Evolutionary conservation across 371 early-diverging fungal species (phyloP), one percentile per base, ranked within the genome.

Genomic region (Circinella minor): DNA sequence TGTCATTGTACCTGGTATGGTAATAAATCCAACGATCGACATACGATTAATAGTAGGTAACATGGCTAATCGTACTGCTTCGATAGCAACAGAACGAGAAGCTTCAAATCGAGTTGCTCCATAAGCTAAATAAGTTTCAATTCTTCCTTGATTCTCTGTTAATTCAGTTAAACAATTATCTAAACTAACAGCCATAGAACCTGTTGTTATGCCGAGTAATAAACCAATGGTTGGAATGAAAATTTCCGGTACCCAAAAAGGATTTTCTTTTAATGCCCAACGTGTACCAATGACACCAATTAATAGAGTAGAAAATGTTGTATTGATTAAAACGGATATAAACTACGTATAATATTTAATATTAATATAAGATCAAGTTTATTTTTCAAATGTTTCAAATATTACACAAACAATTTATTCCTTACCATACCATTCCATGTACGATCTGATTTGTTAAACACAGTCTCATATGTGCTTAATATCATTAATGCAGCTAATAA

Each of bases 101-200:
- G 93, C 91, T 69, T 96, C 96, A 90, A 92, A 93, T 3, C 95
- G 88, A 3, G 89, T 87, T 4, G 94, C 94, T 7, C 96, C 96
- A 78, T 86, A 90, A 0, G 92, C 71, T 43, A 96, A 76, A 65
- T 87, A 88, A 36, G 86, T 76, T 71, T 96, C 95, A 9, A 94
- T 85, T 18, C 86, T 86, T 37, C 91, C 93, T 62, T 88, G 84
- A 61, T 92, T 81, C 20, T 81, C 81, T 18, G 84, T 55, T 11
- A 76, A 65, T 49, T 71, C 73, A 6, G 70, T 64, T 11, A 93
- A 78, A 48, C 87, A 84, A 37, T 80, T 77, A 49, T 86, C 83
- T 43, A 93, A 69, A 0, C 92, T 94, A 15, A 96, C 83, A 0
- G 95, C 90, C 70, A 93, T 87, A 5, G 90, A 93, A 8, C 92